phyloP scores from a whole-genome alignment of 768 basidiomycete genomes.

The Kwoniella bestiolae region DNA sequence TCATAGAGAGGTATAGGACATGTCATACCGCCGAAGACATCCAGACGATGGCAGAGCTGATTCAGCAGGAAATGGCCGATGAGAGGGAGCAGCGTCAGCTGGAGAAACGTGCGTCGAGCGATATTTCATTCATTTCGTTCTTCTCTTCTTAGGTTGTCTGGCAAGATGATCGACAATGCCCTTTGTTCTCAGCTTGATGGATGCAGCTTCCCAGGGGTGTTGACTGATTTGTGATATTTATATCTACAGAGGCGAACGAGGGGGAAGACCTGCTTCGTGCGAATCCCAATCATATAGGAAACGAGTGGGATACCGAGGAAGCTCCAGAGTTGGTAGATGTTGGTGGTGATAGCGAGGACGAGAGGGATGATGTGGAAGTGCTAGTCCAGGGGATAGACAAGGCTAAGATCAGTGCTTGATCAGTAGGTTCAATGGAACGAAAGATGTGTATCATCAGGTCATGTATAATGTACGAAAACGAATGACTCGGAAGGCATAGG shows the following conservation, averaged over 20 bases:
- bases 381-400: conserved; percentile 39
- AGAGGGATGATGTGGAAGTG: conserved; percentile 51
- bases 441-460: neutral
- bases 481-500: too few species aligned
- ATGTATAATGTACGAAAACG: neutral
- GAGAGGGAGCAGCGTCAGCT: conserved; percentile 39
- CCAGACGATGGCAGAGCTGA: conserved; percentile 53
- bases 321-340: conserved; percentile 29
- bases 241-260: conserved; percentile 23
- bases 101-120: conserved; percentile 44
- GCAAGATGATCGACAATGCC: too few species aligned
- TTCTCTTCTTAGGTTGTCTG: neutral
- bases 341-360: conserved; percentile 42
- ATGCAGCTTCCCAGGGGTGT: too few species aligned
- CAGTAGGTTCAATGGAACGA: neutral
- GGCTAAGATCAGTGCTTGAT: conserved; percentile 18
- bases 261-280: conserved; percentile 45
- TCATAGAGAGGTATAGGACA: conserved; percentile 74
- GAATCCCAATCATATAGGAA: conserved; percentile 49
- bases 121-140: neutral
- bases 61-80: conserved; percentile 56
- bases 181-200: too few species aligned
- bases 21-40: conserved; percentile 63
- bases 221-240: neutral
- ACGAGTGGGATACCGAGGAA: conserved; percentile 32